Conservation (phyloP, 2,329 filamentous ascomycete species). For the Myotisia sp. region DNA sequence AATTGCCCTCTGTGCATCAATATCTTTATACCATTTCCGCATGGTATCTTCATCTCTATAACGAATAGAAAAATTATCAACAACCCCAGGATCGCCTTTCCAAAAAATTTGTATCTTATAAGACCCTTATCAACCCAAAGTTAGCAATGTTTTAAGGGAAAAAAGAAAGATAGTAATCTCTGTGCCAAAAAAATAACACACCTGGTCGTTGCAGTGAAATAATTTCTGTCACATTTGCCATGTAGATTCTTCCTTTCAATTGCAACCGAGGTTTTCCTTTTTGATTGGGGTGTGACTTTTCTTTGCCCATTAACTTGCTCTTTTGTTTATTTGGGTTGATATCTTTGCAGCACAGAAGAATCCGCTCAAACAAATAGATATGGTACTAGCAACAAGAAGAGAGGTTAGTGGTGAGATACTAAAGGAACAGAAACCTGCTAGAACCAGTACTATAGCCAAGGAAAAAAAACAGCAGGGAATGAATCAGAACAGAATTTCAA, state of each 20-base stretch:
- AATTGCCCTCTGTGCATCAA: constrained; percentile 57
- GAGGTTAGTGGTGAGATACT: constrained; percentile 3
- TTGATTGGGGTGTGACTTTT: constrained; percentile 55
- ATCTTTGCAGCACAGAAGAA: constrained; percentile 94
- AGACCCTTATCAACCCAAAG: constrained; percentile 46
- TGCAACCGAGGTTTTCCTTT: constrained; percentile 66
- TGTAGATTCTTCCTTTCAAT: constrained; percentile 93
- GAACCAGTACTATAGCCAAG: too few relatives aligned
- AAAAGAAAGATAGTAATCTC: background rate
- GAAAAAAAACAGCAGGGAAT: too few relatives aligned
- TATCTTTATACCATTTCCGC: constrained; percentile 75
- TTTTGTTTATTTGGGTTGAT: constrained; percentile 69
- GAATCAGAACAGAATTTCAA: too few relatives aligned
- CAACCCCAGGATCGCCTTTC: constrained; percentile 77
- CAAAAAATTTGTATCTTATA: constrained; percentile 97
- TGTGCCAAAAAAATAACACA: constrained; percentile 42
- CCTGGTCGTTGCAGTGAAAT: constrained; percentile 74
- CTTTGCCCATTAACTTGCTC: constrained; percentile 50
- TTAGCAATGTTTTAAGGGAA: constrained; percentile 1
- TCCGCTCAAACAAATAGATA: constrained; percentile 92
- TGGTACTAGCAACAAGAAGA: constrained; percentile 52
- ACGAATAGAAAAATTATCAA: constrained; percentile 91
- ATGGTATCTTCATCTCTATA: constrained; percentile 84
- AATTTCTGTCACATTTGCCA: constrained; percentile 97
- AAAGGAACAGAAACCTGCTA: too few relatives aligned